Percentiles rank a stretch among this genome's conserved stretches.
These are phyloP conservation scores for Durio zibethinus DNA, from an alignment of 345 rosid genomes.

Conservation along the genomic window DNA sequence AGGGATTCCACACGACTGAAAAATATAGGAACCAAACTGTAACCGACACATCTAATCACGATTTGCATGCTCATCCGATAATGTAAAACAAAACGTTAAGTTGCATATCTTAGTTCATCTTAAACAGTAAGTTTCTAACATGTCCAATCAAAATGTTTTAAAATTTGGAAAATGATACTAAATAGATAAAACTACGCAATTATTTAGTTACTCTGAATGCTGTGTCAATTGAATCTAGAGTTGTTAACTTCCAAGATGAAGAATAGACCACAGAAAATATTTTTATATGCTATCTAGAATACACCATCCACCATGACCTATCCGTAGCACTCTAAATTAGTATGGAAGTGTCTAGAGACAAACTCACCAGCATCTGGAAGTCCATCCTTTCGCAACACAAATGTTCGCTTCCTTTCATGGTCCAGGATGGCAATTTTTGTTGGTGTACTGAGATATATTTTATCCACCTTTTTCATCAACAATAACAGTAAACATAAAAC, in stretches of 20 bases:
- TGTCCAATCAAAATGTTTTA: not conserved
- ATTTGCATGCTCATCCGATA: not conserved
- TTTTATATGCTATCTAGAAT: not conserved
- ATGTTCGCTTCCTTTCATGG: constrained; percentile 71
- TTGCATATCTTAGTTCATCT: not conserved
- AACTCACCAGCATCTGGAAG: constrained; percentile 77
- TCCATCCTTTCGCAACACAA: constrained; percentile 64
- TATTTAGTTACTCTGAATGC: not conserved
- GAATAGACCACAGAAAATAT: not conserved
- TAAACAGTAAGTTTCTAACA: not conserved
- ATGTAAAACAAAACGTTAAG: not conserved
- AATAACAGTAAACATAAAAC: not conserved
- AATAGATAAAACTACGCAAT: not conserved
- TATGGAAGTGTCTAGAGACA: not conserved
- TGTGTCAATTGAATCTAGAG: not conserved
- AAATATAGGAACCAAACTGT: not conserved
- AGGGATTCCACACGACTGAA: constrained; percentile 48
- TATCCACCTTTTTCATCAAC: constrained; percentile 54
- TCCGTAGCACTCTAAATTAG: not conserved
- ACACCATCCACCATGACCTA: not conserved
- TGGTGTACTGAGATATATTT: constrained; percentile 70
- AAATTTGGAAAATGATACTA: not conserved
- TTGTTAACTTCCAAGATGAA: not conserved
- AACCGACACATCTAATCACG: not conserved
- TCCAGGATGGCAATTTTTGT: constrained; percentile 65